Evolutionary conservation across 139 green algal species (phyloP), one percentile per base, ranked within the genome.

Genomic region (Volvox reticuliferus): DNA sequence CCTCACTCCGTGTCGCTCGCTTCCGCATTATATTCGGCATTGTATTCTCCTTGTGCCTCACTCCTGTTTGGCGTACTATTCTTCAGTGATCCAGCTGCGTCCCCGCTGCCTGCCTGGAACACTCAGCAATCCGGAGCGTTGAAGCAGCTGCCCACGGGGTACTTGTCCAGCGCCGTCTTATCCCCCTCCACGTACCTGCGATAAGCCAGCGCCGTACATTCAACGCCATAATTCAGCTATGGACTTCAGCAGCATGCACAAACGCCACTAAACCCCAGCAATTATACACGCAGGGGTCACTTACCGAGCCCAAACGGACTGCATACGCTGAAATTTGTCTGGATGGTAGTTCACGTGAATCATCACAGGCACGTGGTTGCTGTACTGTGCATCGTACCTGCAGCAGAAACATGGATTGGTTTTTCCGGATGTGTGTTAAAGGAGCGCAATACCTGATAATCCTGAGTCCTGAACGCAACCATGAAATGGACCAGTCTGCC

Each of bases 311-410:
- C 91, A 94, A n/a, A 94, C 82, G 37, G 85, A 91, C 88, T 92
- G 86, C 89, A 86, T 80, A 33, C 76, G 79, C 68, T 87, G 67
- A 67, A 95, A 95, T 92, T 98, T 98, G 50, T 98, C 94, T 0
- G 95, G 94, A 79, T 98, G 96, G 87, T 97, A 98, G 94, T 97
- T 98, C 37, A 96, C 93, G 89, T 97, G 96, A 16, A 97, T 36
- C 87, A 96, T 96, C 63, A 96, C 94, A 1, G 96, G 95, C 91
- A 86, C 50, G 80, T 92, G 89, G 69, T 83, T 44, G 18, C 86
- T 67, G 63, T 93, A 94, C 50, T 91, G 30, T 16, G 85, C 35
- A 55, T 95, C 92, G 33, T 95, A 90, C 69, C 91, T 93, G 91
- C 69, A 77, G 19, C 18, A 73, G 21, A 73, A 24, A 73, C 65